A percentile compares a stretch with the other conserved stretches of the same genome.
Evolutionary conservation across 2,329 filamentous ascomycete species (phyloP).

Genomic region (Calonectria naviculata): DNA sequence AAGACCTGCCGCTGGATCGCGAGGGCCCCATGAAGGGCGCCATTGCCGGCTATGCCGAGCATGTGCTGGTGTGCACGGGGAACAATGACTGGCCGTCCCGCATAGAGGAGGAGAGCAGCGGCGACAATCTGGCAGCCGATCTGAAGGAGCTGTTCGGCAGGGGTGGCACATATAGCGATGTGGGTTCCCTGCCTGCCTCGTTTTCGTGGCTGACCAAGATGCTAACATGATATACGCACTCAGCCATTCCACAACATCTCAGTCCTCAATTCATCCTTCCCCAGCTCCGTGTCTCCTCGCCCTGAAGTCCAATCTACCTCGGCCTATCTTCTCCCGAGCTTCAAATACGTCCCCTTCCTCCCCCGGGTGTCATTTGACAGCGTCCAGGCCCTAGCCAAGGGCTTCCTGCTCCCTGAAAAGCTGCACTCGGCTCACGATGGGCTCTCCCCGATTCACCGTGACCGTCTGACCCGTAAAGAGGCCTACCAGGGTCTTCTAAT

Average conservation of each 20-base stretch:
- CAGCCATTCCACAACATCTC: constrained; percentile 88
- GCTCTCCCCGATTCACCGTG: constrained; percentile 68
- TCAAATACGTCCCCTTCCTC: constrained; percentile 81
- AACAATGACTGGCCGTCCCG: constrained; percentile 82
- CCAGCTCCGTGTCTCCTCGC: constrained; percentile 61
- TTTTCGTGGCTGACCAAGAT: background rate
- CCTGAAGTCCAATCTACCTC: constrained; percentile 66
- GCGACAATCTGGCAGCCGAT: constrained; percentile 75
- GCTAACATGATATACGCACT: background rate
- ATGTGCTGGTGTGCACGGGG: constrained; percentile 86
- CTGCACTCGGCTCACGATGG: constrained; percentile 71
- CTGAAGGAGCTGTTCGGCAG: constrained; percentile 77
- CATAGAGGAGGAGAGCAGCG: constrained; percentile 84
- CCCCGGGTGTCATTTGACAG: constrained; percentile 69
- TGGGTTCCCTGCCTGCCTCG: constrained; percentile 48
- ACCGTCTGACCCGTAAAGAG: constrained; percentile 61
- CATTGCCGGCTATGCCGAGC: constrained; percentile 82
- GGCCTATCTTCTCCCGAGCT: constrained; percentile 83
- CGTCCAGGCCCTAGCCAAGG: constrained; percentile 69
- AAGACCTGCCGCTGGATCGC: constrained; percentile 79
- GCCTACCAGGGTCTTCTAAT: constrained; percentile 63
- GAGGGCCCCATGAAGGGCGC: constrained; percentile 77
- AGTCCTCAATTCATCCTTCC: constrained; percentile 81
- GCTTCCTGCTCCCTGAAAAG: constrained; percentile 71
- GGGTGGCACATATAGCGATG: constrained; percentile 74